phyloP scores from a whole-genome alignment of 1,139 yeast genomes.

The Yamadazyma conglobata region DNA sequence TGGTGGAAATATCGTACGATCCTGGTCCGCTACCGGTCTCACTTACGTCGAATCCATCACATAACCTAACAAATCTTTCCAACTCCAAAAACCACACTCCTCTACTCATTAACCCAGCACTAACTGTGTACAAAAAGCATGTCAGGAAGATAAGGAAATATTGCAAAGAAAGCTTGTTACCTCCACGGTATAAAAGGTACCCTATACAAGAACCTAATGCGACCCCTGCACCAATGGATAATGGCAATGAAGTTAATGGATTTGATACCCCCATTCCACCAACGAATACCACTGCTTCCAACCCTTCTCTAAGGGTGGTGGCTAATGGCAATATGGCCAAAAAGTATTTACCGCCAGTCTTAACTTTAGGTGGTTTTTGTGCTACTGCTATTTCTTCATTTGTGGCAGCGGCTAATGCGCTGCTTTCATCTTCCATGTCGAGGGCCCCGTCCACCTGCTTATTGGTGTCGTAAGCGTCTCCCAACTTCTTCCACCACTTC shows the following conservation, averaged over 20 bases:
- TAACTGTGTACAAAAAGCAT: constrained; percentile 40
- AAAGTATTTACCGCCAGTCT: constrained; percentile 22
- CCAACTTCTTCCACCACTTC: constrained; percentile 48
- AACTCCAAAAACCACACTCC: constrained; percentile 47
- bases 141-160: constrained; percentile 41
- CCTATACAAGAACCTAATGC: constrained; percentile 35
- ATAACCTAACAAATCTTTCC: constrained; percentile 36
- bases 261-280: constrained; percentile 42
- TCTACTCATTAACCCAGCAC: constrained; percentile 45
- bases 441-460: constrained; percentile 3
- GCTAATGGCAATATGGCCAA: constrained; percentile 44
- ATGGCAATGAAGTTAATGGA: constrained; percentile 20
- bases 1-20: constrained; percentile 36
- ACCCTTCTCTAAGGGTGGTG: constrained; percentile 46
- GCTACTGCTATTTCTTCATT: constrained; percentile 2
- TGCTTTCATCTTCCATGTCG: neutral
- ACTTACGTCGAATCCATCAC: constrained; percentile 45
- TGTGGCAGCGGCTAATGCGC: constrained; percentile 1
- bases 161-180: constrained; percentile 40
- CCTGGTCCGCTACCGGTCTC: constrained; percentile 51
- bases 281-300: constrained; percentile 46
- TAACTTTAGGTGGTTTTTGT: constrained; percentile 5
- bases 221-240: constrained; percentile 29
- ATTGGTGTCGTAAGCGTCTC: constrained; percentile 31
- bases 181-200: constrained; percentile 36